A percentile compares a stretch with the other conserved stretches of the same genome.
Evolutionary conservation across 2,329 filamentous ascomycete genomes (phyloP).

Genomic region (Calonectria pseudoreteaudii): DNA sequence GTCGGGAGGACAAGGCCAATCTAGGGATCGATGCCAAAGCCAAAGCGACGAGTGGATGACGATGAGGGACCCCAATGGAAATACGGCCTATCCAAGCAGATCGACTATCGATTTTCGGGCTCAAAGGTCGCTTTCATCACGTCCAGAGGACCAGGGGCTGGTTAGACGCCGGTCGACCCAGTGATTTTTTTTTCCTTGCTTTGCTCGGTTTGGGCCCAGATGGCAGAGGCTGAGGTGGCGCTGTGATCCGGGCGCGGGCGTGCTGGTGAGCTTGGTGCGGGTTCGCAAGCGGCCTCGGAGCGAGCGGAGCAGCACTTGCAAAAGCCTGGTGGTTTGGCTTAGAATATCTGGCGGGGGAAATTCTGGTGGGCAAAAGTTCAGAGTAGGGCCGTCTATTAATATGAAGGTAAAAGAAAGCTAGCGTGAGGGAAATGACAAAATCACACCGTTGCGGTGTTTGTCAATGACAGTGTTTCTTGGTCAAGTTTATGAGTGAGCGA

Average conservation of each 20-base stretch:
- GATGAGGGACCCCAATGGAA: neutral
- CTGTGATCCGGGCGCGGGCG: slow-evolving; percentile 20
- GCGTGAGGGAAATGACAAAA: slow-evolving; percentile 5
- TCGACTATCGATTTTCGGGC: slow-evolving; percentile 2
- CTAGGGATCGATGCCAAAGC: slow-evolving; percentile 1
- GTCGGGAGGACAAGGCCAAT: slow-evolving; percentile 13
- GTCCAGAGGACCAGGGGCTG: slow-evolving; percentile 9
- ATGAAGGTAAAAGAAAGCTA: neutral
- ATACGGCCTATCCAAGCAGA: neutral
- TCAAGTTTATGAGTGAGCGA: slow-evolving; percentile 8
- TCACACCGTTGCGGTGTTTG: slow-evolving; percentile 3
- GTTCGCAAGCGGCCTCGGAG: slow-evolving; percentile 16
- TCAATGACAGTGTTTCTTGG: slow-evolving; percentile 3
- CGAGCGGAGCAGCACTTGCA: slow-evolving; percentile 11
- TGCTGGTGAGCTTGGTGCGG: slow-evolving; percentile 19
- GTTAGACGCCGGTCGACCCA: slow-evolving; percentile 11
- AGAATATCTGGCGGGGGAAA: neutral
- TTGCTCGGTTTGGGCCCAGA: slow-evolving; percentile 11
- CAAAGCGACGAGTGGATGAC: slow-evolving; percentile 7
- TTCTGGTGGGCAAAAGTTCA: neutral
- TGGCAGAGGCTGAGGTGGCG: slow-evolving; percentile 28
- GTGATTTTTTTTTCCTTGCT: slow-evolving; percentile 5
- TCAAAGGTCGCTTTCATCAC: slow-evolving; percentile 16
- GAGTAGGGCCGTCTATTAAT: neutral
- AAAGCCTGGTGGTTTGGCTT: neutral